These are phyloP conservation scores for Monilinia vaccinii-corymbosi DNA, from an alignment of 2,329 filamentous ascomycete species.

Conservation along the genomic window DNA sequence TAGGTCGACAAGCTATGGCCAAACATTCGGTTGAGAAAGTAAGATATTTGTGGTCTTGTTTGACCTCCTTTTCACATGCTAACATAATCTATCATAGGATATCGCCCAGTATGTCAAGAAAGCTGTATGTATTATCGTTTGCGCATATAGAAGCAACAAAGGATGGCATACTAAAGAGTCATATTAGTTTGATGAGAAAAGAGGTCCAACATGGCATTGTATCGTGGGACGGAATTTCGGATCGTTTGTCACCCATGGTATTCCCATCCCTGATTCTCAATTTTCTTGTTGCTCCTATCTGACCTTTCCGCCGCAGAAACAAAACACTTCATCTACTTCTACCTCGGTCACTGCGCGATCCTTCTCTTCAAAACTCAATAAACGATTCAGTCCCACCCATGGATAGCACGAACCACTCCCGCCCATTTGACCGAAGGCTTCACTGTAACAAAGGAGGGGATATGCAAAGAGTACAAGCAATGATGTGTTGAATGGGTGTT, in stretches of 20 bases:
- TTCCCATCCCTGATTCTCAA: background rate
- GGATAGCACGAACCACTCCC: background rate
- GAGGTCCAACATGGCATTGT: slow-evolving; percentile 98
- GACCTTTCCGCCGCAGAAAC: slow-evolving; percentile 48
- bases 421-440: background rate
- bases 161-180: background rate
- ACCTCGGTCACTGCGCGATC: slow-evolving; percentile 96
- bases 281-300: background rate
- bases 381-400: background rate
- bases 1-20: slow-evolving; percentile 63
- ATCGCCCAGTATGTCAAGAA: slow-evolving; percentile 95
- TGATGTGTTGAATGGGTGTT: slow-evolving; percentile 4
- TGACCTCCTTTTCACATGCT: slow-evolving; percentile 9
- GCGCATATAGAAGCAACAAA: background rate
- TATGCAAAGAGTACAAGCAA: background rate
- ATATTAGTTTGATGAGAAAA: slow-evolving; percentile 82
- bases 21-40: slow-evolving; percentile 68
- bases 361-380: slow-evolving; percentile 98
- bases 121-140: slow-evolving; percentile 48
- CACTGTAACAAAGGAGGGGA: background rate
- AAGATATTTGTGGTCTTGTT: slow-evolving; percentile 10
- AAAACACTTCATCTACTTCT: slow-evolving; percentile 99
- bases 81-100: slow-evolving; percentile 47
- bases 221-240: slow-evolving; percentile 98
- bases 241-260: slow-evolving; percentile 83